Base-by-base conservation (phyloP, 495 filamentous ascomycete species). In the Friedmanniomyces simplex region DNA sequence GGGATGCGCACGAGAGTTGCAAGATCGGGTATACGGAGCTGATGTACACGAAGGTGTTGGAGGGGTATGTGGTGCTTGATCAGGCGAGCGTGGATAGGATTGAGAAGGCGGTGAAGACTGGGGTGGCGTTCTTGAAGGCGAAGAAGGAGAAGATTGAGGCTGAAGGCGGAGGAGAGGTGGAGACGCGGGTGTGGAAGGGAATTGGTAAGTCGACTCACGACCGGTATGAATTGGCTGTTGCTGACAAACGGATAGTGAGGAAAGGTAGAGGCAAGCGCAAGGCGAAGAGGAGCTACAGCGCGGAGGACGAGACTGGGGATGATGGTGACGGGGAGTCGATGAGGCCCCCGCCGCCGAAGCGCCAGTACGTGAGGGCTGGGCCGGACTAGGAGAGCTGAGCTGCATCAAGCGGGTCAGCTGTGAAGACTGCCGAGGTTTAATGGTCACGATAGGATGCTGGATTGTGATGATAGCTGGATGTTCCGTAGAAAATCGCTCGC, bases 51-150 rank as follows among this genome's bases (percentile, higher is more conserved):
- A 32, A n/a, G 49, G 14, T 32, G 11, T 1, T 25, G 30, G 49
- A 52, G 25, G 49, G 49, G 49, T 52, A 25, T 36, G 26, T 52
- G 24, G 30, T 52, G 25, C 18, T 52, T 2, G 49, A 52, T 2
- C 26, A 36, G 49, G 49, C 32, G n/a, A 52, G 49, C 30, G 18
- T n/a, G 49, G 49, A 52, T 8, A 52, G 8, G 49, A 36, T 52
- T 18, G 16, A 52, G 26, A 26, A 8, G 49, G 39, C 39, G 39
- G 18, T 43, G 13, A 13, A 43, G 39, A 20, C 5, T 16, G 39
- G 39, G 14, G 4, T 43, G 39, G 39, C 39, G 18, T 43, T n/a
- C 14, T 20, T n/a, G 39, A 43, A 13, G 39, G 39, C 39, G 18
- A 3, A 43, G 39, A 43, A 16, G 39, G 39, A 43, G 13, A 13